These are phyloP conservation scores for Tulasnella sp. DNA, from an alignment of 768 basidiomycete genomes.

Conservation along the genomic window DNA sequence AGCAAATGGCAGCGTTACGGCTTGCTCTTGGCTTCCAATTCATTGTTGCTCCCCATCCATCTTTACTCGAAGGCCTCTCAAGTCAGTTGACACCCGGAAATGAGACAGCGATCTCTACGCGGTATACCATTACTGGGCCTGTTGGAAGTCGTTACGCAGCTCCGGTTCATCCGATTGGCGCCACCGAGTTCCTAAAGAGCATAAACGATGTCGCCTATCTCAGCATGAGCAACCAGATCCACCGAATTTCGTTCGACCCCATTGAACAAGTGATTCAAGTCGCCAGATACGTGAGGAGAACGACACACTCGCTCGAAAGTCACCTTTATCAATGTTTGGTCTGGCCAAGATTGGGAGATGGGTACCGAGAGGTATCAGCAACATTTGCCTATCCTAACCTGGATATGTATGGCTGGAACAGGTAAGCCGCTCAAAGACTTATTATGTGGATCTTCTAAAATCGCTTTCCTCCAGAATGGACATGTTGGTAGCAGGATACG, in stretches of 20 bases:
- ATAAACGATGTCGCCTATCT: slow-evolving; percentile 63
- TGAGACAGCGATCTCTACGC: neutral
- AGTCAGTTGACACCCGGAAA: neutral
- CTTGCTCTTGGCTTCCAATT: slow-evolving; percentile 96
- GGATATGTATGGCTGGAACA: slow-evolving; percentile 86
- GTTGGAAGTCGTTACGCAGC: slow-evolving; percentile 43
- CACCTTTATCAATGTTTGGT: slow-evolving; percentile 87
- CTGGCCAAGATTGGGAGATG: slow-evolving; percentile 88
- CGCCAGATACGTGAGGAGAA: slow-evolving; percentile 75
- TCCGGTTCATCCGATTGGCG: slow-evolving; percentile 51
- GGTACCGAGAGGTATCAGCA: slow-evolving; percentile 78
- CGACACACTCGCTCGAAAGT: slow-evolving; percentile 53
- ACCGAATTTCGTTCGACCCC: slow-evolving; percentile 80
- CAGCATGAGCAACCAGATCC: slow-evolving; percentile 94
- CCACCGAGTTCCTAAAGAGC: slow-evolving; percentile 44
- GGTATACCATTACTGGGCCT: slow-evolving; percentile 43
- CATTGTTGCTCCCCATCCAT: slow-evolving; percentile 55
- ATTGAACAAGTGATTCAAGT: slow-evolving; percentile 86
- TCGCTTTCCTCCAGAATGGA: slow-evolving; percentile 58
- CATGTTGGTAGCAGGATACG: slow-evolving; percentile 83
- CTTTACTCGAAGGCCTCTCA: neutral
- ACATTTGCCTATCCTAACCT: slow-evolving; percentile 77
- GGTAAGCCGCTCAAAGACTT: slow-evolving; percentile 51
- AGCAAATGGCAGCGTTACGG: slow-evolving; percentile 90
- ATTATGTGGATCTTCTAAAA: neutral